Conservation (phyloP, 208 protist species). For the Spongospora subterranea region DNA sequence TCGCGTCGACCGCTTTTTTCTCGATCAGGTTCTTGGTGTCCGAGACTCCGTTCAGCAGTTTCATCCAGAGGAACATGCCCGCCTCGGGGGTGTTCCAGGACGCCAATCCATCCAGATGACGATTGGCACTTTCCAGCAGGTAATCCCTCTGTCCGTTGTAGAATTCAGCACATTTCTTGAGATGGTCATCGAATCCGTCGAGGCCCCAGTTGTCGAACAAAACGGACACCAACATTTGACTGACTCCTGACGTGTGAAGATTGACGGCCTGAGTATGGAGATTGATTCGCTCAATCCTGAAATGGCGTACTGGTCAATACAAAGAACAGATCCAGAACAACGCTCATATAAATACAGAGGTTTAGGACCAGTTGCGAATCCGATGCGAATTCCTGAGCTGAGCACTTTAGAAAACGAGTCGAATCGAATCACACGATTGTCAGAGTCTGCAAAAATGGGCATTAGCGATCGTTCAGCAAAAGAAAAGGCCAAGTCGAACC, state of each 20-base stretch:
- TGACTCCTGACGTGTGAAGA: constrained; percentile 42
- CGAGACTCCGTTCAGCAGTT: not conserved
- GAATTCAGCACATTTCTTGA: not conserved
- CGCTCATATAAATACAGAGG: not conserved
- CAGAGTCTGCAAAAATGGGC: not conserved
- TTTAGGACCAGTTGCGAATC: constrained; percentile 43
- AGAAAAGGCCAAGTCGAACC: too few species aligned
- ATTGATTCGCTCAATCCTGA: constrained; percentile 47
- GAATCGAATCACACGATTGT: constrained; percentile 52
- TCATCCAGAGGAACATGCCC: constrained; percentile 59
- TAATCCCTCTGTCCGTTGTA: not conserved
- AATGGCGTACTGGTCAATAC: not conserved
- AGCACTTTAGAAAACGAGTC: constrained; percentile 53
- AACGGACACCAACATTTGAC: constrained; percentile 21
- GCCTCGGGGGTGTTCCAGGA: constrained; percentile 22
- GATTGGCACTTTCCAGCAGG: not conserved
- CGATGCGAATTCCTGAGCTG: constrained; percentile 32
- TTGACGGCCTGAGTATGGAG: constrained; percentile 34
- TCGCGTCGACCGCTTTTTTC: not conserved
- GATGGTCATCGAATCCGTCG: not conserved
- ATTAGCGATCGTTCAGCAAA: too few species aligned
- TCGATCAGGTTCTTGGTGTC: constrained; percentile 9
- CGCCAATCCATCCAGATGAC: not conserved
- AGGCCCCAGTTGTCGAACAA: constrained; percentile 42
- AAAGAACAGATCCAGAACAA: not conserved